A percentile compares a stretch with the other conserved stretches of the same genome.
These are phyloP conservation scores for Mrakia gelida DNA, from an alignment of 768 basidiomycete species.

Conservation along the genomic window DNA sequence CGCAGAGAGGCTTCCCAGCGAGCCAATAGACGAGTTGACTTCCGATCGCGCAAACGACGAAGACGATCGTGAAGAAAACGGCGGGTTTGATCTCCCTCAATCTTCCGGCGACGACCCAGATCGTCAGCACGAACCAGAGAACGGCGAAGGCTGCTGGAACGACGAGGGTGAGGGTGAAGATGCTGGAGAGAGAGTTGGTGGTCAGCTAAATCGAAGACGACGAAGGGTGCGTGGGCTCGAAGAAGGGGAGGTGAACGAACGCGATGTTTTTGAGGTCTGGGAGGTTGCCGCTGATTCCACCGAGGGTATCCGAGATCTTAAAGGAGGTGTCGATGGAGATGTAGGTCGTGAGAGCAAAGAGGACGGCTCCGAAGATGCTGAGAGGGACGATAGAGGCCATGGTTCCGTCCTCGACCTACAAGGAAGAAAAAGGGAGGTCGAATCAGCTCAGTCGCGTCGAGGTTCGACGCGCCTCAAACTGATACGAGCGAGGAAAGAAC, in stretches of 20 bases:
- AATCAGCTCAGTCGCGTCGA: neutral
- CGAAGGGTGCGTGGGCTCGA: too few species aligned
- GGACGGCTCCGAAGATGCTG: constrained; percentile 53
- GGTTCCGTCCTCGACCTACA: constrained; percentile 77
- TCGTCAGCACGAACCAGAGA: constrained; percentile 68
- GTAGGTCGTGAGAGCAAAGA: constrained; percentile 72
- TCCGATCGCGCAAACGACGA: constrained; percentile 71
- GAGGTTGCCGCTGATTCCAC: constrained; percentile 60
- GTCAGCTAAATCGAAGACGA: neutral
- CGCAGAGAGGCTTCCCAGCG: constrained; percentile 70
- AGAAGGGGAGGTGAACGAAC: neutral
- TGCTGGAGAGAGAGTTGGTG: constrained; percentile 13
- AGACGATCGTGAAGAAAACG: constrained; percentile 61
- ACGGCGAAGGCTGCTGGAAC: constrained; percentile 75
- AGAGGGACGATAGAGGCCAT: constrained; percentile 55
- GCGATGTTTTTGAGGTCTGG: constrained; percentile 60
- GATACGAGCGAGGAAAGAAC: constrained; percentile 34
- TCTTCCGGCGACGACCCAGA: constrained; percentile 68
- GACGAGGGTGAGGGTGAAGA: constrained; percentile 75
- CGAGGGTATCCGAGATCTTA: constrained; percentile 55
- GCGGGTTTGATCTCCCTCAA: constrained; percentile 71
- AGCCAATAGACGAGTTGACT: constrained; percentile 80
- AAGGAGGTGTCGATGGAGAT: constrained; percentile 78
- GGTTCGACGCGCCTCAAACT: too few species aligned
- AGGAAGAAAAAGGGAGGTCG: constrained; percentile 16